Evolutionary conservation across 805 yeast species (phyloP).

Genomic region (Clavispora phyllophila): DNA sequence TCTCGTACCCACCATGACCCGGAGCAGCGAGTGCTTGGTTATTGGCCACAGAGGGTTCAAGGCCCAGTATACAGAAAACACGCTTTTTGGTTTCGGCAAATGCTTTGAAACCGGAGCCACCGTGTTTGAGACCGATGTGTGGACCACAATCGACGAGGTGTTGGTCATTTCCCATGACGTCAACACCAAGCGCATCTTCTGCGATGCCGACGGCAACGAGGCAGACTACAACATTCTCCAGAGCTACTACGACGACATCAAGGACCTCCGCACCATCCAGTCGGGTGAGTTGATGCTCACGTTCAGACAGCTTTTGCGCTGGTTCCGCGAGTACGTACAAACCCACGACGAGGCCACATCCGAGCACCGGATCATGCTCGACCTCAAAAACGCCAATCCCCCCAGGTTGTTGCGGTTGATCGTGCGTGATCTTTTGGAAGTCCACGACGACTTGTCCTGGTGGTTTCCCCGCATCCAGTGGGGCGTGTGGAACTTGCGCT

Average conservation of each 20-base stretch:
- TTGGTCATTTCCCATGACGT: constrained; percentile 38
- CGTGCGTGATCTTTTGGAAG: constrained; percentile 25
- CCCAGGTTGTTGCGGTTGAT: constrained; percentile 26
- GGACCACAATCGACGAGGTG: constrained; percentile 34
- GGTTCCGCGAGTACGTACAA: constrained; percentile 25
- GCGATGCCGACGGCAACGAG: constrained; percentile 28
- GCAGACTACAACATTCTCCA: constrained; percentile 31
- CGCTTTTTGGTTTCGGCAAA: constrained; percentile 31
- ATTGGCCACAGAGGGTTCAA: constrained; percentile 43
- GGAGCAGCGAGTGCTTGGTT: constrained; percentile 14
- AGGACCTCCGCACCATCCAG: constrained; percentile 21
- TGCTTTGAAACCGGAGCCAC: constrained; percentile 37
- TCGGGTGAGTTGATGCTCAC: constrained; percentile 30
- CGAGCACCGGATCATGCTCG: constrained; percentile 31
- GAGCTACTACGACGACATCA: constrained; percentile 24
- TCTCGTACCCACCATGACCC: neutral
- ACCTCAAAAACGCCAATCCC: constrained; percentile 37
- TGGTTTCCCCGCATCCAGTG: constrained; percentile 36
- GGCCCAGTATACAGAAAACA: constrained; percentile 36
- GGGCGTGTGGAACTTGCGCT: constrained; percentile 38
- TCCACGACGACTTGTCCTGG: constrained; percentile 27
- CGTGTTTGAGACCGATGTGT: constrained; percentile 38
- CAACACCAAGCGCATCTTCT: constrained; percentile 34
- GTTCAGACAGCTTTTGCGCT: constrained; percentile 27
- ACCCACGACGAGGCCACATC: constrained; percentile 6